Conservation (phyloP, 495 filamentous ascomycete species). For the Halenospora varia region DNA sequence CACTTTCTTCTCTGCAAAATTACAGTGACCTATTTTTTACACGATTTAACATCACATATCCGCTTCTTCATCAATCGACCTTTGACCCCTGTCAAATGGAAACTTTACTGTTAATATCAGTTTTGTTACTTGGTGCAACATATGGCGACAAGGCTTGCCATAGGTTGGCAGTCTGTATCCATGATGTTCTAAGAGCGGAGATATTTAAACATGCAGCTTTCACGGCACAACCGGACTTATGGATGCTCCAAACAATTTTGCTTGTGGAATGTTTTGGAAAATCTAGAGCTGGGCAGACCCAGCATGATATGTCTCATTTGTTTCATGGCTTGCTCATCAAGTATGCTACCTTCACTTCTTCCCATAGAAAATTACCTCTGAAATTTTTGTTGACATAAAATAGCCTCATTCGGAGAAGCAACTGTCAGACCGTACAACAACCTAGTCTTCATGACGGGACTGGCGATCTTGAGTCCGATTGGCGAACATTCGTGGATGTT, state of each 20-base stretch:
- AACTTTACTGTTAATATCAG: conserved; percentile 42
- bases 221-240: conserved; percentile 43
- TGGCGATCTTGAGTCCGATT: conserved; percentile 35
- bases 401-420: conserved; percentile 49
- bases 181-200: conserved; percentile 41
- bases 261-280: conserved; percentile 59
- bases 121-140: conserved; percentile 51
- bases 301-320: conserved; percentile 51
- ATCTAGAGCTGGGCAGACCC: conserved; percentile 48
- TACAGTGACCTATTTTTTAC: conserved; percentile 53
- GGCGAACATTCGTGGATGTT: conserved; percentile 43
- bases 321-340: conserved; percentile 57
- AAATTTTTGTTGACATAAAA: neutral
- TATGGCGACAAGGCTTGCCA: conserved; percentile 51
- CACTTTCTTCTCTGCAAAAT: conserved; percentile 39
- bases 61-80: conserved; percentile 47
- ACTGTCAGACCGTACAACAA: conserved; percentile 41
- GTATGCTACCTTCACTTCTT: too few species aligned
- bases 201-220: conserved; percentile 41
- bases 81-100: conserved; percentile 44
- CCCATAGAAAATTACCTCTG: neutral
- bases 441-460: conserved; percentile 20
- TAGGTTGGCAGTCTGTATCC: conserved; percentile 47
- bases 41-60: conserved; percentile 51
- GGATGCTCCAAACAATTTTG: conserved; percentile 52